Evolutionary conservation across 306 rosid species (phyloP).

Genomic region (Aeschynomene evenia): DNA sequence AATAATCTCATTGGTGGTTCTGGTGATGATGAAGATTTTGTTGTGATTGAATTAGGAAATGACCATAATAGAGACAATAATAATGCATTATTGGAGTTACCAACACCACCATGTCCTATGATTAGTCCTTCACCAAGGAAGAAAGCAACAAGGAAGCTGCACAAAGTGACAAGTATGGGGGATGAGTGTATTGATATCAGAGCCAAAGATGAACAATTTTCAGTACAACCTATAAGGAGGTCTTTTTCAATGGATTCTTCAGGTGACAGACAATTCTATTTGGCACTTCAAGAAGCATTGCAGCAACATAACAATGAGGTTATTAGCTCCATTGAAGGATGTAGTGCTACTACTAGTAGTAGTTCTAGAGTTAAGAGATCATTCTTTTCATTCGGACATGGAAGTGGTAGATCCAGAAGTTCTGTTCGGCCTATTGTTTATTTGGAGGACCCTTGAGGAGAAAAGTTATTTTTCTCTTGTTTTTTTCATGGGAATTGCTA

Average conservation of each 20-base stretch:
- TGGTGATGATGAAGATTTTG: slow-evolving; percentile 58
- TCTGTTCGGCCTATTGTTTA: slow-evolving; percentile 62
- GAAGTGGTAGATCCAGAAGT: slow-evolving; percentile 73
- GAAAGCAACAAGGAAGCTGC: slow-evolving; percentile 47
- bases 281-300: slow-evolving; percentile 76
- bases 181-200: slow-evolving; percentile 85
- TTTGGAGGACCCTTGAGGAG: slow-evolving; percentile 57
- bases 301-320: slow-evolving; percentile 49
- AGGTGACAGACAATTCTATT: slow-evolving; percentile 65
- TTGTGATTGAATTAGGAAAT: slow-evolving; percentile 72
- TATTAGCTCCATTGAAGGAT: slow-evolving; percentile 50
- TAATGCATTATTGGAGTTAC: slow-evolving; percentile 36
- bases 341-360: slow-evolving; percentile 52
- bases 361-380: slow-evolving; percentile 61
- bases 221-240: slow-evolving; percentile 80
- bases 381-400: slow-evolving; percentile 82
- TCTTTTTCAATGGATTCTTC: slow-evolving; percentile 94
- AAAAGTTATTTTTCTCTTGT: too few relatives aligned
- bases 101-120: slow-evolving; percentile 18
- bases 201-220: slow-evolving; percentile 71
- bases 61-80: slow-evolving; percentile 31
- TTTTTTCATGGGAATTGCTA: too few relatives aligned
- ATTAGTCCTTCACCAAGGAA: slow-evolving; percentile 48
- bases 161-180: slow-evolving; percentile 79
- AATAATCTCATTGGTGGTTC: slow-evolving; percentile 27